Conservation (phyloP, 1,284 basidiomycete genomes). For the Mycena citricolor region DNA sequence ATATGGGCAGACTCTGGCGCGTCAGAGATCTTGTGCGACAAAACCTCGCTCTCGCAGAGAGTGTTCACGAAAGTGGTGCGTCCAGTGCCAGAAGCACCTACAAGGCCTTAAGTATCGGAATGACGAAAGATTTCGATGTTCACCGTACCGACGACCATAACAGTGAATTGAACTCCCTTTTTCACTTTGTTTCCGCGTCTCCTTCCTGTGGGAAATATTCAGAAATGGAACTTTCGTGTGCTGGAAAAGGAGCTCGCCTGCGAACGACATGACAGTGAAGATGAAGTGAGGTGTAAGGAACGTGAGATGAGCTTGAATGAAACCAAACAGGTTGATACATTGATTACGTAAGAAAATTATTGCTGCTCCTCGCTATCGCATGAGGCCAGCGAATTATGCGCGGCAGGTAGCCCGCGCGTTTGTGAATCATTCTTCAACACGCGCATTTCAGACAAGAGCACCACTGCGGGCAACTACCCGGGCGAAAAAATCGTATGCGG, state of each 20-base stretch:
- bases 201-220: too few species aligned
- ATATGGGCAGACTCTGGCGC: slow-evolving; percentile 89
- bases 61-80: slow-evolving; percentile 99
- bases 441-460: slow-evolving; percentile 8
- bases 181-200: slow-evolving; percentile 94
- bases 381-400: too few species aligned
- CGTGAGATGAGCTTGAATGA: too few species aligned
- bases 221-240: too few species aligned
- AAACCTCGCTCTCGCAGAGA: slow-evolving; percentile 90
- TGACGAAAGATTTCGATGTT: slow-evolving; percentile 14
- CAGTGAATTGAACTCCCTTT: slow-evolving; percentile 95
- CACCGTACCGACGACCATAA: slow-evolving; percentile 88
- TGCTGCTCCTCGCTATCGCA: too few species aligned
- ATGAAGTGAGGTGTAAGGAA: slow-evolving; percentile 2
- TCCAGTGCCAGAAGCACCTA: slow-evolving; percentile 94
- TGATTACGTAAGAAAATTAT: too few species aligned
- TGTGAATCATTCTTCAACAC: too few species aligned
- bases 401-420: too few species aligned
- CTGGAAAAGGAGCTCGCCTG: too few species aligned
- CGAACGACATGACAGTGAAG: slow-evolving; percentile 68
- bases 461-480: slow-evolving; percentile 6
- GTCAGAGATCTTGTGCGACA: slow-evolving; percentile 84
- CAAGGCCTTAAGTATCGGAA: not conserved
- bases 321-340: too few species aligned
- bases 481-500: slow-evolving; percentile 45